A percentile compares a stretch with the other conserved stretches of the same genome.
Evolutionary conservation across 768 basidiomycete species (phyloP).

Genomic region (Phaeolepiota aurea): DNA sequence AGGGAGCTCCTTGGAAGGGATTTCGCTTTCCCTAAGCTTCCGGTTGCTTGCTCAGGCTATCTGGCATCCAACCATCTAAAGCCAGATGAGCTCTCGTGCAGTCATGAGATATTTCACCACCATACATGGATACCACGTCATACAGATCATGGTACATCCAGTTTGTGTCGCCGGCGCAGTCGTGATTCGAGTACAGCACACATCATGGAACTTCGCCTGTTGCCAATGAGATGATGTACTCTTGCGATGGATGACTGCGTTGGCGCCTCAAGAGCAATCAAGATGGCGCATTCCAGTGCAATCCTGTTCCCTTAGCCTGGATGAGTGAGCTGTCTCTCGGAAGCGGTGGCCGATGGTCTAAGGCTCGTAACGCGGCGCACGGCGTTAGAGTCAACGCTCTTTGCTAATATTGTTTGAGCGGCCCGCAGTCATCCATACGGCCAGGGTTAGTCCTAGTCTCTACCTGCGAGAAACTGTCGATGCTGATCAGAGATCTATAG

Average conservation of each 20-base stretch:
- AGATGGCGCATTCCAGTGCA: background rate
- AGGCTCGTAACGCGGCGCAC: background rate
- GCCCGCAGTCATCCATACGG: too few relatives aligned
- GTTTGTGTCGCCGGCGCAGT: conserved; percentile 17
- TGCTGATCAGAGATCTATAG: too few relatives aligned
- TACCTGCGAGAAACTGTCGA: too few relatives aligned
- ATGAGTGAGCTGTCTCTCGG: too few relatives aligned
- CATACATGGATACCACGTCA: too few relatives aligned
- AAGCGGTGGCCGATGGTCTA: too few relatives aligned
- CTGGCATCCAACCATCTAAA: background rate
- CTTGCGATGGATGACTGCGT: conserved; percentile 80
- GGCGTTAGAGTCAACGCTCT: background rate
- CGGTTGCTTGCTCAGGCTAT: background rate
- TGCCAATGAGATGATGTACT: conserved; percentile 23
- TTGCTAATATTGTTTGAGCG: background rate
- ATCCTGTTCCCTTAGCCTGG: background rate
- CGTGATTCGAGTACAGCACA: conserved; percentile 12
- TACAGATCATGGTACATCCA: too few relatives aligned
- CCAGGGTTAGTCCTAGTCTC: too few relatives aligned
- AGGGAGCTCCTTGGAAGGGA: background rate
- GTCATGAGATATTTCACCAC: background rate
- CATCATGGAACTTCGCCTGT: conserved; percentile 4
- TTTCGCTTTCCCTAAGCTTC: background rate
- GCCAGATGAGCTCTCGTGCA: background rate
- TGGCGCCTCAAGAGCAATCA: conserved; percentile 30